Evolutionary conservation across 106 monocot genomes (phyloP), one percentile per base, ranked within the genome.

Genomic region (Posidonia australis): DNA sequence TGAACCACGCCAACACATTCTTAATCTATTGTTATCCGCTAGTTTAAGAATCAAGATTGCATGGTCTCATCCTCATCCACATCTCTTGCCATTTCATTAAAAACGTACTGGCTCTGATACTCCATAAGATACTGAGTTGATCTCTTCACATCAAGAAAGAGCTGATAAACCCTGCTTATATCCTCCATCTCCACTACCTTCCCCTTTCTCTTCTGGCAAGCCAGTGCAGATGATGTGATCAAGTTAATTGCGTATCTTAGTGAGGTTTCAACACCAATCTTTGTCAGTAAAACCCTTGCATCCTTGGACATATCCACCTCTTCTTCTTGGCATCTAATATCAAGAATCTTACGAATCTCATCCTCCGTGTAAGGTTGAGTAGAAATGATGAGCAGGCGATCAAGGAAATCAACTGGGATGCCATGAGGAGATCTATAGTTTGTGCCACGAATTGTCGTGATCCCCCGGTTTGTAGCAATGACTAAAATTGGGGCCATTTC

Each of bases 121-220:
- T 90, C 96, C 87, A 87, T 90, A 20, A 96, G 66, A 64, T 90
- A 98, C 77, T 98, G 90, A 2, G 83, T 77, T 11, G 90, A 98
- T 58, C 96, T 78, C 85, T 98, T 84, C 54, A 98, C 90, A 24
- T 98, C 96, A 18, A 98, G 74, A 69, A 98, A 98, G 36, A 98
- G 70, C 62, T 77, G 74, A 66, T 98, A 90, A 0, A 87, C 96
- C 31, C 87, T 71, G 65, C 90, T 90, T 60, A 98, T 73, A 49
- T 98, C 96, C 49, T 83, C 96, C 78, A 82, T 84, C 68, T 98
- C 90, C 44, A 98, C 96, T 0, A 79, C 54, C 80, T 81, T 87
- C n/a, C 96, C 90, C 67, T 77, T 84, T 13, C 90, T 60, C 68
- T 76, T 87, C 46, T 80, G 90, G 67, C 87, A 96, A 29, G 90